Percentiles rank a stretch among this genome's conserved stretches.
phyloP scores from a whole-genome alignment of 1,139 yeast species.

The Meyerozyma sp. region DNA sequence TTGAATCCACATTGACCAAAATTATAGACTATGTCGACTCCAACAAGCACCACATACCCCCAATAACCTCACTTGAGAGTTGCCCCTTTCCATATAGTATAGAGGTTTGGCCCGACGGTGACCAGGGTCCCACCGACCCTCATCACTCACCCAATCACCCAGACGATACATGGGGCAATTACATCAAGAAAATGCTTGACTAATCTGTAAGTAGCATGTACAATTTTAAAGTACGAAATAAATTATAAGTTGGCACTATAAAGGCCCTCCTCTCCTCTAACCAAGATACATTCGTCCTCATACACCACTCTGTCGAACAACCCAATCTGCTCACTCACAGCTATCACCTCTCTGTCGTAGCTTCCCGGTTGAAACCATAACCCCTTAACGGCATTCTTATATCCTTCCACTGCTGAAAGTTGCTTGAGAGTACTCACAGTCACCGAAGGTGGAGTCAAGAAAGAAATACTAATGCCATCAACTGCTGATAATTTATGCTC shows the following conservation, averaged over 20 bases:
- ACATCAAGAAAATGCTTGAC: conserved; percentile 42
- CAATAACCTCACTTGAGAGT: conserved; percentile 60
- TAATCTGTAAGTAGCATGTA: conserved; percentile 8
- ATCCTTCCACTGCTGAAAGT: conserved; percentile 26
- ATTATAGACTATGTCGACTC: conserved; percentile 49
- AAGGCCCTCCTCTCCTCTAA: conserved; percentile 59
- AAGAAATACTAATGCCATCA: conserved; percentile 52
- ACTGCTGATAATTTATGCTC: conserved; percentile 20
- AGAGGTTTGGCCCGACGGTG: conserved; percentile 12
- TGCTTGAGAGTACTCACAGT: conserved; percentile 45
- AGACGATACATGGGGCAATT: conserved; percentile 44
- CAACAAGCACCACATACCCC: conserved; percentile 66
- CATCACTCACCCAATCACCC: conserved; percentile 7
- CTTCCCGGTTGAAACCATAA: conserved; percentile 87
- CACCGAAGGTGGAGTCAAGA: conserved; percentile 69
- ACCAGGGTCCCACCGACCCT: conserved; percentile 6
- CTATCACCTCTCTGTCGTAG: conserved; percentile 51
- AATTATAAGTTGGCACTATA: conserved; percentile 23
- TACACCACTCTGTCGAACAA: conserved; percentile 43
- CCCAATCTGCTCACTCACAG: conserved; percentile 32
- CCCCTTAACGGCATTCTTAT: conserved; percentile 39
- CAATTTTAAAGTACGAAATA: not conserved
- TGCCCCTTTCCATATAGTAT: conserved; percentile 62
- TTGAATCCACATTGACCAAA: conserved; percentile 38
- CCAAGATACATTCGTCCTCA: conserved; percentile 65